Evolutionary conservation across 768 basidiomycete species (phyloP).

Genomic region (Naganishia randhawae): DNA sequence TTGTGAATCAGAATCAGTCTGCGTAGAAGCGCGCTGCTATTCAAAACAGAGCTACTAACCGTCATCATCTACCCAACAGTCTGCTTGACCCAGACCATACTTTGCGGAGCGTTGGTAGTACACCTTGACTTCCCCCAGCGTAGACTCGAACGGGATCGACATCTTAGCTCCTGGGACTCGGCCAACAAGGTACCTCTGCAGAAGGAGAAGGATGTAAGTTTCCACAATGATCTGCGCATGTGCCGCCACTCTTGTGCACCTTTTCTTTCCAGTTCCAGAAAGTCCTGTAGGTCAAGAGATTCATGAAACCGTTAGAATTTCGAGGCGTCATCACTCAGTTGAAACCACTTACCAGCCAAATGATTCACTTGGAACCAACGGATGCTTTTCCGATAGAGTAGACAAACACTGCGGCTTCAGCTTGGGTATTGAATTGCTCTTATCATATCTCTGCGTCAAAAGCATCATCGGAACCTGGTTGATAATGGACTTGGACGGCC

Average conservation of each 20-base stretch:
- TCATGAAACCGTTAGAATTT: too few relatives aligned
- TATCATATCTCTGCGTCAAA: constrained; percentile 11
- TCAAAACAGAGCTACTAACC: background rate
- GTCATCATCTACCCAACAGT: constrained; percentile 45
- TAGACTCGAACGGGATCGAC: constrained; percentile 36
- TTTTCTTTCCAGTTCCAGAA: constrained; percentile 26
- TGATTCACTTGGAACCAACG: constrained; percentile 1
- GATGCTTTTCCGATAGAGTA: constrained; percentile 14
- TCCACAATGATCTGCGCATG: background rate
- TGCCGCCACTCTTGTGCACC: background rate
- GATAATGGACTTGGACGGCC: background rate
- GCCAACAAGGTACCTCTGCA: constrained; percentile 36
- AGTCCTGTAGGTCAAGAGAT: background rate
- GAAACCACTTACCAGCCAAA: constrained; percentile 8
- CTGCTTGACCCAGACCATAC: constrained; percentile 38
- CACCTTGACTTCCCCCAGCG: constrained; percentile 38
- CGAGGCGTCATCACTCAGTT: too few relatives aligned
- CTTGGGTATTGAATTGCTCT: background rate
- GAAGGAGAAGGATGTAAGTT: background rate
- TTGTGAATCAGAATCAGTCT: background rate
- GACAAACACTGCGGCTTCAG: constrained; percentile 15
- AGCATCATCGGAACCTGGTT: constrained; percentile 2
- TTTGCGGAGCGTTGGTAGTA: constrained; percentile 38
- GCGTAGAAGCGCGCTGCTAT: background rate
- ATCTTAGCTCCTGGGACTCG: constrained; percentile 39